These are phyloP conservation scores for Triticum aestivum DNA, from an alignment of 176 grass and related monocot genomes.

Conservation along the genomic window DNA sequence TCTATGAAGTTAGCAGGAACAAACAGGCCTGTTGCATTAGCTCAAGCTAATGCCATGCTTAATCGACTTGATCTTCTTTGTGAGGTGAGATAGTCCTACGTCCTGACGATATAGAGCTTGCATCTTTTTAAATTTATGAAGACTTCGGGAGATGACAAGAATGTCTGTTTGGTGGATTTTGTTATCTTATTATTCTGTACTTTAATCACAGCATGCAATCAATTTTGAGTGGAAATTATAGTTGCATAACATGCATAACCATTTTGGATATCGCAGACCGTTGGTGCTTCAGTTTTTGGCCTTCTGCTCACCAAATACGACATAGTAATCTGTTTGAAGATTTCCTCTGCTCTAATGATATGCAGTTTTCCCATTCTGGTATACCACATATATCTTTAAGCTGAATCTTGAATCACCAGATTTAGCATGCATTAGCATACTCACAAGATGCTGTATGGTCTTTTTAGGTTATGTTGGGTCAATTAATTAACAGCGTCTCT, in stretches of 20 bases:
- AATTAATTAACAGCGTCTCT: slow-evolving; percentile 83
- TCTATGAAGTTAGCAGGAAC: slow-evolving; percentile 87
- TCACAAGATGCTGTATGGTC: slow-evolving; percentile 26
- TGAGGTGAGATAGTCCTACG: slow-evolving; percentile 53
- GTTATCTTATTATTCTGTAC: slow-evolving; percentile 9
- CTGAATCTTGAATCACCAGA: slow-evolving; percentile 23
- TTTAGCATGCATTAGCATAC: not conserved
- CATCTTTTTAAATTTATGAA: not conserved
- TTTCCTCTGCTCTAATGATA: slow-evolving; percentile 74
- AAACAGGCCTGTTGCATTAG: slow-evolving; percentile 86
- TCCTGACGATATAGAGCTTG: slow-evolving; percentile 4
- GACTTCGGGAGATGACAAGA: not conserved
- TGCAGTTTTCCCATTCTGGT: slow-evolving; percentile 88
- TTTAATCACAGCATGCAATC: slow-evolving; percentile 2
- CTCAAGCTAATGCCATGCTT: slow-evolving; percentile 92
- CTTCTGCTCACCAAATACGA: slow-evolving; percentile 86
- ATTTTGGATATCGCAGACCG: slow-evolving; percentile 52
- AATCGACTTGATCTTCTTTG: slow-evolving; percentile 90
- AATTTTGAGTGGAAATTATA: slow-evolving; percentile 24
- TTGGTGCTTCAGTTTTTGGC: slow-evolving; percentile 88
- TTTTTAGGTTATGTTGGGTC: slow-evolving; percentile 88
- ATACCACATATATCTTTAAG: slow-evolving; percentile 21
- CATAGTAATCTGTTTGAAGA: slow-evolving; percentile 81
- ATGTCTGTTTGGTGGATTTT: not conserved
- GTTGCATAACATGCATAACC: slow-evolving; percentile 14